Base-by-base conservation (phyloP, 768 basidiomycete genomes). In the Termitomyces sp. region DNA sequence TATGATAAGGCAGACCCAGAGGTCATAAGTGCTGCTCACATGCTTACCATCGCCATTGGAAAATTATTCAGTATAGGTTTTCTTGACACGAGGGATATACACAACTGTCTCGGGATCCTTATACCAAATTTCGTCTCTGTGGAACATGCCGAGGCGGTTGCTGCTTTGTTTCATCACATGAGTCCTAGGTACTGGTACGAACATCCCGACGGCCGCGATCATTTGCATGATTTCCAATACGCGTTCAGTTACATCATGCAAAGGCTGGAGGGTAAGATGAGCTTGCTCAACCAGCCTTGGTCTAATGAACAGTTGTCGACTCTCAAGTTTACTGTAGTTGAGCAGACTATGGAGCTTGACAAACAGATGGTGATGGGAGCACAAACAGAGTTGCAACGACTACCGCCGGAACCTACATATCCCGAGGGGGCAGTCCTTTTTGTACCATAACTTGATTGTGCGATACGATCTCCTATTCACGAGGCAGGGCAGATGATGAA, bases 111-210 rank as follows among this genome's bases (percentile, higher is more conserved):
- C 20, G 57, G 56, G 26, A 47, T 55, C 10, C 58, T 65, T 20
- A 48, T 62, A 18, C 33, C 54, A 22, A 65, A 62, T 51, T 60
- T 62, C 18, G 56, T 62, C 43, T 61, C 65, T 18, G 53, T 61
- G 42, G 65, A 65, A 49, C 65, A 65, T 24, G 57, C 60, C 36
- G 59, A 65, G 24, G 61, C 61, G 3, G 45, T 65, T 5, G 58
- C 57, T 10, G 54, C 54, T 20, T 36, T 65, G 35, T 43, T 65
- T 30, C 50, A 50, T 16, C 57, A 57, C 30, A 60, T 58, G 18
- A 62, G 64, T 16, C 49, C 59, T 8, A 44, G 43, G 1, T 63
- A 61, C 42, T 65, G 64, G 64, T 58, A 57, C n/a, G 40, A 45
- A 8, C 58, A 54, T 42, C 58, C 58, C 42, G 57, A 63, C 24